A percentile compares a stretch with the other conserved stretches of the same genome.
These are phyloP conservation scores for Zygnema cylindricum DNA, from an alignment of 139 green algal species.

Conservation along the genomic window DNA sequence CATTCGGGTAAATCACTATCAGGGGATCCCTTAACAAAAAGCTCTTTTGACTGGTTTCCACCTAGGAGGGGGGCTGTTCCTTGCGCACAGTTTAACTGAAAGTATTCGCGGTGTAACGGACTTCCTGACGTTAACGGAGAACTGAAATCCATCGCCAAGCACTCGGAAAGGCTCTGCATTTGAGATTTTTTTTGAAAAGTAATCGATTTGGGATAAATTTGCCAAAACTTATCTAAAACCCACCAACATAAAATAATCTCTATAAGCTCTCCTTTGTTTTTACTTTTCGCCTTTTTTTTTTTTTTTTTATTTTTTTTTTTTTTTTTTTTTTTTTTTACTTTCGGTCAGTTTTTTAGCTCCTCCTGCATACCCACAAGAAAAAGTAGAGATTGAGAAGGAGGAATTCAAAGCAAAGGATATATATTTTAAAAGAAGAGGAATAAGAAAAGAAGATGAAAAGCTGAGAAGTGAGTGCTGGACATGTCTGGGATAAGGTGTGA, in stretches of 20 bases:
- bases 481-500: too few relatives aligned
- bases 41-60: neutral
- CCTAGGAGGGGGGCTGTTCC: neutral
- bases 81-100: neutral
- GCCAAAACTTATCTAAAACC: neutral
- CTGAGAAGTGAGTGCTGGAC: too few relatives aligned
- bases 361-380: too few relatives aligned
- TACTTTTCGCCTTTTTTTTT: neutral
- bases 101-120: neutral
- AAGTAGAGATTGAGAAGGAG: too few relatives aligned
- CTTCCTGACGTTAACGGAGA: neutral
- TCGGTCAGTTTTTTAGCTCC: neutral
- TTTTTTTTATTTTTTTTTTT: neutral
- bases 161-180: neutral
- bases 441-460: too few relatives aligned
- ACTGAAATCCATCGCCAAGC: neutral
- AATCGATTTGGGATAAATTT: neutral
- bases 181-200: neutral
- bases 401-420: too few relatives aligned
- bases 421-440: too few relatives aligned
- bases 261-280: neutral
- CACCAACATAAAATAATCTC: neutral
- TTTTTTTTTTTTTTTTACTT: neutral
- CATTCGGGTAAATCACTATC: neutral
- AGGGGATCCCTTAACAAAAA: neutral